Percentiles rank a stretch among this genome's conserved stretches.
Evolutionary conservation across 192 early-diverging fungal genomes (phyloP).

Genomic region (Jimgerdemannia flammicorona): DNA sequence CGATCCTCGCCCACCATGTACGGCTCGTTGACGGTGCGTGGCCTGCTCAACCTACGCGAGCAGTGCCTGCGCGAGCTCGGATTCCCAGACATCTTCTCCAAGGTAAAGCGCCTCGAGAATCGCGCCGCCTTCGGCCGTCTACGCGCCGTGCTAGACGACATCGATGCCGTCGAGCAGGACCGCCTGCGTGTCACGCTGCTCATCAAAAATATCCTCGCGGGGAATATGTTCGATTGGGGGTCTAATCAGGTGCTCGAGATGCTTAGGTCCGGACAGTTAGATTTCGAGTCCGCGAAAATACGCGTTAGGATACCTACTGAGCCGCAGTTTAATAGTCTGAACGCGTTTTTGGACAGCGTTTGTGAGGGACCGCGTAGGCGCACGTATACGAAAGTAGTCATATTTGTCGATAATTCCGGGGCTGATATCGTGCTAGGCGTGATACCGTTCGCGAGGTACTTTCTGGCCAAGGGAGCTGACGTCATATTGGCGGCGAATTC

Average conservation of each 20-base stretch:
- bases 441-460: slow-evolving; percentile 67
- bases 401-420: slow-evolving; percentile 85
- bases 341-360: slow-evolving; percentile 31
- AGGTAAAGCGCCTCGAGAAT: slow-evolving; percentile 67
- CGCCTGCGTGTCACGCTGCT: slow-evolving; percentile 36
- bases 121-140: slow-evolving; percentile 52
- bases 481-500: slow-evolving; percentile 78
- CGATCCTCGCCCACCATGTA: slow-evolving; percentile 69
- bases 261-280: slow-evolving; percentile 53
- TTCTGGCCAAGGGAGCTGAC: slow-evolving; percentile 43
- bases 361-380: slow-evolving; percentile 15
- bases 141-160: slow-evolving; percentile 34
- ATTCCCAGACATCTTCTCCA: slow-evolving; percentile 71
- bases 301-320: slow-evolving; percentile 34
- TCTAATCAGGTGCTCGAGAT: slow-evolving; percentile 53
- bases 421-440: slow-evolving; percentile 79
- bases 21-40: slow-evolving; percentile 67
- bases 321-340: slow-evolving; percentile 39
- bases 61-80: slow-evolving; percentile 82
- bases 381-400: slow-evolving; percentile 54
- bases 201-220: slow-evolving; percentile 67
- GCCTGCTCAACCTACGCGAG: slow-evolving; percentile 70
- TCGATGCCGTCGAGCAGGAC: slow-evolving; percentile 42
- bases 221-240: slow-evolving; percentile 90
- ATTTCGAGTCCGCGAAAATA: slow-evolving; percentile 47